Conservation (phyloP, 441 rosid genomes). For the Capsella rubella region DNA sequence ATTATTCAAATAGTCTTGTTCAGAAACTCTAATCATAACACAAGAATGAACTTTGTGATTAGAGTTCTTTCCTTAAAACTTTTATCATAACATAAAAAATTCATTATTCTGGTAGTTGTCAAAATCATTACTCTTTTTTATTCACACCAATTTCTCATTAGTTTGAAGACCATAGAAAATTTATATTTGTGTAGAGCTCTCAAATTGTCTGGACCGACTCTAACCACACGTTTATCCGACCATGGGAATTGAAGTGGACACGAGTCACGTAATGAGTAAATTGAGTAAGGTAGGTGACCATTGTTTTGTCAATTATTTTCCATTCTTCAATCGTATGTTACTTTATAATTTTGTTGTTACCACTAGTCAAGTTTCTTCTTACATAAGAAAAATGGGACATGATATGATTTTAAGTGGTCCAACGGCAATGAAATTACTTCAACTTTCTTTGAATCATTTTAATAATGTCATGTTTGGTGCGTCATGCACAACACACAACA, state of each 20-base stretch:
- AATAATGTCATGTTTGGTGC: constrained; percentile 8
- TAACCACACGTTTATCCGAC: neutral
- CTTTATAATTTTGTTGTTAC: neutral
- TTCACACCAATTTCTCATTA: neutral
- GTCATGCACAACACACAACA: constrained; percentile 7
- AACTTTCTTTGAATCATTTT: neutral
- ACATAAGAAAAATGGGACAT: neutral
- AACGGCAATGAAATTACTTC: neutral
- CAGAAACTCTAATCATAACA: neutral
- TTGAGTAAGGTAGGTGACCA: neutral
- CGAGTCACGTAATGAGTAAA: neutral
- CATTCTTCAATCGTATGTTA: neutral
- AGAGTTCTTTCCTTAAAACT: too few relatives aligned
- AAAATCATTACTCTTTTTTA: neutral
- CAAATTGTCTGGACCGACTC: neutral
- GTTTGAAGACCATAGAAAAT: neutral
- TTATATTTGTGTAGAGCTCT: neutral
- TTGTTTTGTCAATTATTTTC: constrained; percentile 4
- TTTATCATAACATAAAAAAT: too few relatives aligned
- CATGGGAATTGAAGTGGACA: neutral
- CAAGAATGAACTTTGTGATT: neutral
- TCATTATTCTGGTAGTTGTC: too few relatives aligned
- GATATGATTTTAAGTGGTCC: neutral
- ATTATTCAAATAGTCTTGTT: neutral
- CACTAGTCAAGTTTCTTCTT: neutral